Base-by-base conservation (phyloP, 75 land plant species). In the Sequoiadendron giganteum region DNA sequence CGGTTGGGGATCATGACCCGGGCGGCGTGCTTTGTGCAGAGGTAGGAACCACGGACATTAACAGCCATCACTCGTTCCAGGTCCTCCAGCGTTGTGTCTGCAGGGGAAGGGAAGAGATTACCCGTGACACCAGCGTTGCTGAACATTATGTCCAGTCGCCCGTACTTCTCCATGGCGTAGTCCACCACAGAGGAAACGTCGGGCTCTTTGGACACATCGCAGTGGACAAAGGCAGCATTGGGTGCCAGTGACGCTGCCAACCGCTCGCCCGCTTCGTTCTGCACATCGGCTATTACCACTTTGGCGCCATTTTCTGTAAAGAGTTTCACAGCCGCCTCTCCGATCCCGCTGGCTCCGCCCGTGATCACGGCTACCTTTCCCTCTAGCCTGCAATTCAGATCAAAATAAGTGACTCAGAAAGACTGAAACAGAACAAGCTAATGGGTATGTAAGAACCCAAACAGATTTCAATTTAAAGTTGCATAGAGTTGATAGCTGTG, bases 291-390 rank as follows among this genome's bases (percentile, higher is more conserved):
- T 28, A 95, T 86, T 10, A 93, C 84, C 18, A 95, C 97, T 40
- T 85, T 86, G 55, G 94, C 96, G 10, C 97, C 97, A 39, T 94
- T 85, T 78, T 77, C 58, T 81, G 91, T 85, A 86, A 95, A 95
- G 34, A 91, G 84, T 30, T 86, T 73, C 5, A 92, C 96, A 0
- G 95, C 87, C 5, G 90, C 92, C 28, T 90, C 93, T 32, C 97
- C 97, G 3, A 95, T 93, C 4, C 97, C 97, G 16, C 92, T 91
- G 8, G 93, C 95, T 40, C 91, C 97, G n/a, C 96, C 96, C 1
- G 94, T 94, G 40, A 95, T 90, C 47, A 94, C 30, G 1, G 92
- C 95, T 18, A 94, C 91, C 83, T 92, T 93, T 21, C 93, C 94
- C 72, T 93, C 90, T 70, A 93, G 40, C 84, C 90, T 94, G 86